Percentiles rank a stretch among this genome's conserved stretches.
Evolutionary conservation across 257 asterid genomes (phyloP).

Genomic region (Solanum stenotomum): DNA sequence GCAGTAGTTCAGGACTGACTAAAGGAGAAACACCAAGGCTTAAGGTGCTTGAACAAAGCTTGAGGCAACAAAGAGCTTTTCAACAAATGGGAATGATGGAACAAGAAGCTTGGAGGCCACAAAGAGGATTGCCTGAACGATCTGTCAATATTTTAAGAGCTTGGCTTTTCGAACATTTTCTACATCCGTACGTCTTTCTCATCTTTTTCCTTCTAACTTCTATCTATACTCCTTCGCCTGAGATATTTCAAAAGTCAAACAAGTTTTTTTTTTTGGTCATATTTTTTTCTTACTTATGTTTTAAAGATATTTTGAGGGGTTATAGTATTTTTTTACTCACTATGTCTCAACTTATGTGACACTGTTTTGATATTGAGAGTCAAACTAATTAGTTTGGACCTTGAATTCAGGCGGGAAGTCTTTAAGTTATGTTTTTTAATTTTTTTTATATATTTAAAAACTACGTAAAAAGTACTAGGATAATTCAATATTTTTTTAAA

Average conservation of each 20-base stretch:
- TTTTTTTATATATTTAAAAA: too few relatives aligned
- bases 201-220: neutral
- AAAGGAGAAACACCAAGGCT: conserved; percentile 95
- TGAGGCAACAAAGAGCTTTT: conserved; percentile 76
- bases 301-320: too few relatives aligned
- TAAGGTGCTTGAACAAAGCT: conserved; percentile 58
- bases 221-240: too few relatives aligned
- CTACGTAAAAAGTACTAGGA: neutral
- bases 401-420: neutral
- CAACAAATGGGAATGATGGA: conserved; percentile 98
- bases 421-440: neutral
- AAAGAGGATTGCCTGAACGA: conserved; percentile 85
- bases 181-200: conserved; percentile 75
- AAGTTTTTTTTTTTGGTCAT: too few relatives aligned
- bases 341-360: too few relatives aligned
- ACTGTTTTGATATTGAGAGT: too few relatives aligned
- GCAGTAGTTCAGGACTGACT: conserved; percentile 58
- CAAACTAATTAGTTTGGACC: too few relatives aligned
- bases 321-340: too few relatives aligned
- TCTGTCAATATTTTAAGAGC: conserved; percentile 89
- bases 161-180: conserved; percentile 97
- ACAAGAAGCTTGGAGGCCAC: conserved; percentile 98
- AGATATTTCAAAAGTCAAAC: too few relatives aligned
- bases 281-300: too few relatives aligned
- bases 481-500: neutral